phyloP scores from a whole-genome alignment of 306 rosid genomes.

The Glycine soja region DNA sequence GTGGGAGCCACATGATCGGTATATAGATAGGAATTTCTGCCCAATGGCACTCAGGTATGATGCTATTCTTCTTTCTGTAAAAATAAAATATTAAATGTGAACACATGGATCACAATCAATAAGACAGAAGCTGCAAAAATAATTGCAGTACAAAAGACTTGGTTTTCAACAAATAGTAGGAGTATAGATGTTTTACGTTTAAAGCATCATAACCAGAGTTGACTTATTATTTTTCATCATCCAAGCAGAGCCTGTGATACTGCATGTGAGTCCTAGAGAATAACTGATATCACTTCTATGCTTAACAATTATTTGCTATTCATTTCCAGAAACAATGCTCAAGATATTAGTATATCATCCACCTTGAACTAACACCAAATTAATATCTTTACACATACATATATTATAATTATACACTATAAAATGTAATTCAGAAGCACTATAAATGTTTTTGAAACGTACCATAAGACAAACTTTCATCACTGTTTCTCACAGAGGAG shows the following conservation, averaged over 20 bases:
- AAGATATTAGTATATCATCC: background rate
- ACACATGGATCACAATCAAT: slow-evolving; percentile 40
- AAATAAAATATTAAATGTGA: slow-evolving; percentile 44
- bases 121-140: slow-evolving; percentile 34
- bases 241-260: background rate
- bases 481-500: slow-evolving; percentile 59
- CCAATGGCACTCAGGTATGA: slow-evolving; percentile 85
- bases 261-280: no score
- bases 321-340: no score
- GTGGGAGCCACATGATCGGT: slow-evolving; percentile 93
- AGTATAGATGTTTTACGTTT: slow-evolving; percentile 26
- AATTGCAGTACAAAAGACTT: slow-evolving; percentile 25
- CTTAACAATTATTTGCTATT: no score
- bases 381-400: slow-evolving; percentile 20
- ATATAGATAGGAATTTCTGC: slow-evolving; percentile 86
- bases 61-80: slow-evolving; percentile 90
- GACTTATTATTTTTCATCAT: slow-evolving; percentile 24
- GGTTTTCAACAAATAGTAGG: slow-evolving; percentile 28
- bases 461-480: slow-evolving; percentile 80
- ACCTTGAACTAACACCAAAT: slow-evolving; percentile 23
- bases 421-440: slow-evolving; percentile 38
- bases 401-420: background rate
- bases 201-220: slow-evolving; percentile 16
- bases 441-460: slow-evolving; percentile 47
- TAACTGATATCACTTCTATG: no score